These are phyloP conservation scores for Chamaecrista fasciculata DNA, from an alignment of 306 rosid species.

Conservation along the genomic window DNA sequence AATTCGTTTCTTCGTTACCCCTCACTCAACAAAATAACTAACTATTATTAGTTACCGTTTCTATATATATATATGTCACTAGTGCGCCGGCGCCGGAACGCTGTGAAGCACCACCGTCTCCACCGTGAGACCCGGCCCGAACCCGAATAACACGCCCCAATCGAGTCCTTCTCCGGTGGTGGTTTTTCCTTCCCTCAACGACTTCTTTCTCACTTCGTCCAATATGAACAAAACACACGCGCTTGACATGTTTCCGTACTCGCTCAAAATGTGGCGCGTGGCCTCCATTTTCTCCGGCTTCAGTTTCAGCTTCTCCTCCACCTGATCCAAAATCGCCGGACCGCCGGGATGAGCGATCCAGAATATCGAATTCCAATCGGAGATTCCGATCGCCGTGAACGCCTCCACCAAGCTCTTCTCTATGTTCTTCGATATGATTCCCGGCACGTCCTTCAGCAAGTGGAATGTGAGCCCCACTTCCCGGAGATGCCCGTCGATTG, in stretches of 20 bases:
- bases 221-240: slow-evolving; percentile 52
- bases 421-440: slow-evolving; percentile 55
- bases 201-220: slow-evolving; percentile 49
- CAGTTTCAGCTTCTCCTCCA: slow-evolving; percentile 44
- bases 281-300: slow-evolving; percentile 44
- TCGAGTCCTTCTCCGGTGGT: slow-evolving; percentile 55
- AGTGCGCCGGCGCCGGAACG: not conserved
- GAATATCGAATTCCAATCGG: slow-evolving; percentile 58
- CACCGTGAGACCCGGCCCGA: slow-evolving; percentile 59
- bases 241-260: slow-evolving; percentile 63
- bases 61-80: too few relatives aligned
- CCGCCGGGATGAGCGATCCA: slow-evolving; percentile 76
- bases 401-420: slow-evolving; percentile 57
- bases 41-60: too few relatives aligned
- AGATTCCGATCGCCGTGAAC: slow-evolving; percentile 45
- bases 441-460: slow-evolving; percentile 53
- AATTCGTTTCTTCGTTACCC: too few relatives aligned
- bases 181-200: slow-evolving; percentile 35
- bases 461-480: slow-evolving; percentile 62
- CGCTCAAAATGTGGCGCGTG: slow-evolving; percentile 45
- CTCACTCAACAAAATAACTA: too few relatives aligned
- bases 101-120: slow-evolving; percentile 54
- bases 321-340: slow-evolving; percentile 62
- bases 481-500: slow-evolving; percentile 53
- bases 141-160: slow-evolving; percentile 61